Conservation (phyloP, 2,329 filamentous ascomycete genomes). For the Talaromyces sp. region DNA sequence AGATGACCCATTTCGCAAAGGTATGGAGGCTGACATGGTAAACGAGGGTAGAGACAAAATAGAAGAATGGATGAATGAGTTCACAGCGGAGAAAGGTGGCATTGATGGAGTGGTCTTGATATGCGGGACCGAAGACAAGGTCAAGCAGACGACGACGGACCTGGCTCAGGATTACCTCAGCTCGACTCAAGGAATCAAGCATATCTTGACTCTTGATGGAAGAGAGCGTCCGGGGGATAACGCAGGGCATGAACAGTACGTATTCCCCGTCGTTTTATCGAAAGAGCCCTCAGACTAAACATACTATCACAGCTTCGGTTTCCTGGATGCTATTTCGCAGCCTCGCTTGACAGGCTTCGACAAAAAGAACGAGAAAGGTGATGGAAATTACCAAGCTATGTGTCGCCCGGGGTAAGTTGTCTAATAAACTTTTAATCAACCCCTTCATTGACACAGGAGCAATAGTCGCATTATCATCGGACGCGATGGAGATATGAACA, state of each 20-base stretch:
- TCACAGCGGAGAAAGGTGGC: not conserved
- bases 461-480: conserved; percentile 37
- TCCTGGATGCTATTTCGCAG: conserved; percentile 47
- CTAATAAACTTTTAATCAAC: too few relatives aligned
- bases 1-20: conserved; percentile 15
- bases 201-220: not conserved
- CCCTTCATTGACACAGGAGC: too few relatives aligned
- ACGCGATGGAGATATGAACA: conserved; percentile 36
- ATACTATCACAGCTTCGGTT: conserved; percentile 45
- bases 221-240: conserved; percentile 1
- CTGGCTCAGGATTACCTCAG: not conserved
- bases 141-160: not conserved
- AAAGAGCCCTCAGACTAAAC: not conserved
- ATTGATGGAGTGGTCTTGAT: conserved; percentile 14
- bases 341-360: conserved; percentile 42
- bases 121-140: not conserved
- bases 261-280: not conserved
- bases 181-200: not conserved
- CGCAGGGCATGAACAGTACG: conserved; percentile 24
- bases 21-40: conserved; percentile 15
- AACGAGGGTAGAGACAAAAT: conserved; percentile 10
- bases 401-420: not conserved
- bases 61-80: conserved; percentile 7
- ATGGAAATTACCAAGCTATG: not conserved
- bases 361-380: conserved; percentile 6